Evolutionary conservation across 1,284 basidiomycete genomes (phyloP), one percentile per base, ranked within the genome.

Genomic region (Mycena citricolor): DNA sequence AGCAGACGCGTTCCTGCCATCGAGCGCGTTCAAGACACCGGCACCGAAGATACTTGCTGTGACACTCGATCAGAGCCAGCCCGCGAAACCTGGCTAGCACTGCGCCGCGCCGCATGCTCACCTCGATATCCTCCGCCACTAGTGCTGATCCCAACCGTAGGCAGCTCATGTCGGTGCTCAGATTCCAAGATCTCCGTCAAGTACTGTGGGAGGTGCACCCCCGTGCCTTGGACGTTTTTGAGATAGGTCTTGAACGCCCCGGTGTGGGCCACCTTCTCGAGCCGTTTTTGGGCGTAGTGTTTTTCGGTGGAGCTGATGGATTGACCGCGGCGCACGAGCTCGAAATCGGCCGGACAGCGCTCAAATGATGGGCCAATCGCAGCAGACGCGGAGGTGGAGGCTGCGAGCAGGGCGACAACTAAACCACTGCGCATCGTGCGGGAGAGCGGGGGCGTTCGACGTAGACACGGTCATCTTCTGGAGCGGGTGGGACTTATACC

Each of bases 291-390:
- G 5, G 51, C 4, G n/a, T 63, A 66, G 21, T 65, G 61, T 5
- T 54, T 42, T 48, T 71, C 67, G 19, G 40, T 22, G 5, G 26
- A 49, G 25, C 57, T 20, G 28, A 54, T 39, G 5, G 48, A 32
- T n/a, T 65, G 63, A 0, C 60, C 57, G 47, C 55, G 58, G 19
- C 66, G 68, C 11, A 68, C 59, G 40, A 69, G 63, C 1, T 50
- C 12, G 17, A 68, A 67, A 35, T 38, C 59, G 1, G 48, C 23
- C 0, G 67, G 63, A 41, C 67, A 70, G 11, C 45, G 6, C 4
- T 42, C 52, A 12, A 55, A 32, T 2, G 54, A 30, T 1, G 64
- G 64, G 0, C 62, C 67, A 32, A 61, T 59, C 0, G 46, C 52
- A 28, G 42, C 41, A 31, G 16, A 39, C 8, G 49, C 39, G 2